Evolutionary conservation across 2,329 filamentous ascomycete species (phyloP), one percentile per base, ranked within the genome.

Genomic region (Xylaria arbuscula): DNA sequence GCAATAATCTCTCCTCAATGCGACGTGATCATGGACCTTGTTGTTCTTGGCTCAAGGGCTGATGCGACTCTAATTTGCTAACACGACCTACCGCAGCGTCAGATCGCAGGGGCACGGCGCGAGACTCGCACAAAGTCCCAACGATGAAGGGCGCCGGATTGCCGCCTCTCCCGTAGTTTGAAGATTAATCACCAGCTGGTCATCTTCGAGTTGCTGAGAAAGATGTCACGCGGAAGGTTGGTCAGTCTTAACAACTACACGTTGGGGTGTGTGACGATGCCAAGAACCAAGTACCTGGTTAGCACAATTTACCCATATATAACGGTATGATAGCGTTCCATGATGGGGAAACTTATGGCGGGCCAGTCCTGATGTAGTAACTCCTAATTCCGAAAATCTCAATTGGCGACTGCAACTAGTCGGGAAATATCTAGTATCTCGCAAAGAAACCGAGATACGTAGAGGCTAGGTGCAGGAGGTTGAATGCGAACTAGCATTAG

Each of bases 351-450:
- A n/a, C 53, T 38, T 28, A 17, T 38, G 13, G 32, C 48, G 32
- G 32, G 15, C 7, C 15, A 34, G 24, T 48, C 66, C 58, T 60
- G 38, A 68, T 66, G 34, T 34, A 66, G 62, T 22, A 66, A 68
- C 42, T 40, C 32, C 28, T 68, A 68, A 68, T 36, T 55, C 66
- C 66, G 66, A 66, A 5, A 28, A 32, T 8, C 48, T 36, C 40
- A 47, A 53, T 38, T 51, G 38, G 50, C 13, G 32, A 28, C 15
- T 48, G 22, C 48, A 47, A n/a, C 62, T 57, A 58, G 57, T 67
- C 59, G 64, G 64, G 57, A 58, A 62, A 63, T 67, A 62, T 62
- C 24, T 45, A 6, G 38, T n/a, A 6, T 57, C 32, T 60, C n/a
- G 53, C 53, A 22, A 54, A 19, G 47, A 63, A 67, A 40, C 65